Conservation (phyloP, 1,284 basidiomycete species). For the Leccinum pachyderme region DNA sequence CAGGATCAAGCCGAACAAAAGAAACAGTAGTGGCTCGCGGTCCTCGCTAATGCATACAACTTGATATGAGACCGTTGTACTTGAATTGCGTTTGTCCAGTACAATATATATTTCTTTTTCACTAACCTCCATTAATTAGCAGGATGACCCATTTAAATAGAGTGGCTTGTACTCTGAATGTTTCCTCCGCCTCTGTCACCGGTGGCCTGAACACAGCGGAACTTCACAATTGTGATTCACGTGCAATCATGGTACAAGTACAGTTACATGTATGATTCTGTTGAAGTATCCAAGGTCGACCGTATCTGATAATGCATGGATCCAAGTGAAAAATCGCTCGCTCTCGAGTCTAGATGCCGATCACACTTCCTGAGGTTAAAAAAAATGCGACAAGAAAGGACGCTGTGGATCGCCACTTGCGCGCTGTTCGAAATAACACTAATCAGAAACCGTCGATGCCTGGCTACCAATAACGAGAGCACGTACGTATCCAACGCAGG, state of each 20-base stretch:
- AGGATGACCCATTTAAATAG: not conserved
- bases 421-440: slow-evolving; percentile 15
- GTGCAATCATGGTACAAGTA: not conserved
- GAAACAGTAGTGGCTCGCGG: slow-evolving; percentile 23
- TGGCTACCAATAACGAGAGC: not conserved
- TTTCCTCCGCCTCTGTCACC: not conserved
- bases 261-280: not conserved
- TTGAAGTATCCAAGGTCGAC: not conserved
- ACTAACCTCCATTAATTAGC: not conserved
- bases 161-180: not conserved
- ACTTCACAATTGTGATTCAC: not conserved
- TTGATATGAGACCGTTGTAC: slow-evolving; percentile 1
- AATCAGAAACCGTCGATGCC: slow-evolving; percentile 9
- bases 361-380: slow-evolving; percentile 30
- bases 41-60: not conserved
- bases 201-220: not conserved
- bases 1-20: slow-evolving; percentile 40
- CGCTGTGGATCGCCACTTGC: slow-evolving; percentile 27
- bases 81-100: not conserved
- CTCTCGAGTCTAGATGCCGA: not conserved
- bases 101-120: slow-evolving; percentile 4
- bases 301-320: slow-evolving; percentile 6
- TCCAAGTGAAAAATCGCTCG: slow-evolving; percentile 3
- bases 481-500: slow-evolving; percentile 31
- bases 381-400: slow-evolving; percentile 31